Percentiles rank a stretch among this genome's conserved stretches.
phyloP scores from a whole-genome alignment of 2,329 filamentous ascomycete genomes.

The Aspergillus aculeatinus region DNA sequence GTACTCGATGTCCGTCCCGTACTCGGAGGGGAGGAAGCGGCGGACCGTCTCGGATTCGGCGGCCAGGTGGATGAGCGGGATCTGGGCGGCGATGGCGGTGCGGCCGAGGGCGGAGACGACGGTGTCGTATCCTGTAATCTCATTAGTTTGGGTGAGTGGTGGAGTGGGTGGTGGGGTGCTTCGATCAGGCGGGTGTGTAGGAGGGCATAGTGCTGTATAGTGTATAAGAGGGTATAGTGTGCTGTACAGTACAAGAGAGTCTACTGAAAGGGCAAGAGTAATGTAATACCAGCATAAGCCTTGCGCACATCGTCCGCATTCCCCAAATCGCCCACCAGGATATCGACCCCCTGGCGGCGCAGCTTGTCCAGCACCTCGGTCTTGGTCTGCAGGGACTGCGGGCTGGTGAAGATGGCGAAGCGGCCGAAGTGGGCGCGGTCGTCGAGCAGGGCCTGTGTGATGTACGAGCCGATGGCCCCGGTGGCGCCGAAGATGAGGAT shows the following conservation, averaged over 20 bases:
- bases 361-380: slow-evolving; percentile 48
- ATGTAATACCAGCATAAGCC: slow-evolving; percentile 52
- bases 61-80: slow-evolving; percentile 61
- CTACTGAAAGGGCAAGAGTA: not conserved
- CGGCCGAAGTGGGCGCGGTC: slow-evolving; percentile 52
- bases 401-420: slow-evolving; percentile 59
- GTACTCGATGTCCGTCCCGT: slow-evolving; percentile 66
- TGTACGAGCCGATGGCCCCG: slow-evolving; percentile 38
- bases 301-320: slow-evolving; percentile 53
- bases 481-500: slow-evolving; percentile 28
- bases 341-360: slow-evolving; percentile 50
- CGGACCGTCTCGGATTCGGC: slow-evolving; percentile 54
- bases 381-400: slow-evolving; percentile 53
- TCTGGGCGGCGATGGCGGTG: slow-evolving; percentile 60
- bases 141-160: not conserved
- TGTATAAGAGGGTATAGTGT: too few species aligned
- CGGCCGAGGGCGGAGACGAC: slow-evolving; percentile 66
- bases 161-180: not conserved
- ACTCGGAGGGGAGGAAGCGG: slow-evolving; percentile 68
- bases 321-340: slow-evolving; percentile 57
- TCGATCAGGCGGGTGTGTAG: too few species aligned
- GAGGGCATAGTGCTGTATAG: too few species aligned
- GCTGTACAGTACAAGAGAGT: too few species aligned
- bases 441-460: slow-evolving; percentile 51
- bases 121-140: slow-evolving; percentile 57